Conservation (phyloP, 768 basidiomycete species). For the Mycena leptocephala region DNA sequence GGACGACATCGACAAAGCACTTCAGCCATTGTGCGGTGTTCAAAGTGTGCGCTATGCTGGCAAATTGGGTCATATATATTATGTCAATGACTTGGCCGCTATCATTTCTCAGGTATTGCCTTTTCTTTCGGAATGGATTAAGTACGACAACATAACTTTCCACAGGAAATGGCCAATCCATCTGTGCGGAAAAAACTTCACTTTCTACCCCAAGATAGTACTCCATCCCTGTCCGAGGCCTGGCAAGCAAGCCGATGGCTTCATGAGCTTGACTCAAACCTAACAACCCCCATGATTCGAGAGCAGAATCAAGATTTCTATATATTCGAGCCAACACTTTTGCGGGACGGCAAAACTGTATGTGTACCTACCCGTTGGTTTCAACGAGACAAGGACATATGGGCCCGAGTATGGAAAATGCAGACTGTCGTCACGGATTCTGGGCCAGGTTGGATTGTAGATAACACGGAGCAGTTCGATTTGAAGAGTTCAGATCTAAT, state of each 20-base stretch:
- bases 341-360: neutral
- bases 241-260: constrained; percentile 36
- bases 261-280: constrained; percentile 22
- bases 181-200: constrained; percentile 24
- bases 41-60: constrained; percentile 39
- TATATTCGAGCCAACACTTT: constrained; percentile 32
- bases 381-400: neutral
- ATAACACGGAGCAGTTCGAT: no score
- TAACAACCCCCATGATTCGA: constrained; percentile 34
- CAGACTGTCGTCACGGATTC: no score
- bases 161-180: constrained; percentile 44
- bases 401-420: constrained; percentile 16
- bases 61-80: constrained; percentile 38
- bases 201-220: constrained; percentile 38
- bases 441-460: no score
- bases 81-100: constrained; percentile 36
- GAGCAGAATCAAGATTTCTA: constrained; percentile 28
- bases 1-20: no score
- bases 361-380: constrained; percentile 41
- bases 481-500: constrained; percentile 20
- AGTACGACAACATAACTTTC: no score
- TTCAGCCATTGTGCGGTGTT: constrained; percentile 39
- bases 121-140: no score
- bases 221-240: constrained; percentile 16
- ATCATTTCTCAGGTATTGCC: constrained; percentile 40